These are phyloP conservation scores for Fusarium nygamai DNA, from an alignment of 2,329 filamentous ascomycete species.

Conservation along the genomic window DNA sequence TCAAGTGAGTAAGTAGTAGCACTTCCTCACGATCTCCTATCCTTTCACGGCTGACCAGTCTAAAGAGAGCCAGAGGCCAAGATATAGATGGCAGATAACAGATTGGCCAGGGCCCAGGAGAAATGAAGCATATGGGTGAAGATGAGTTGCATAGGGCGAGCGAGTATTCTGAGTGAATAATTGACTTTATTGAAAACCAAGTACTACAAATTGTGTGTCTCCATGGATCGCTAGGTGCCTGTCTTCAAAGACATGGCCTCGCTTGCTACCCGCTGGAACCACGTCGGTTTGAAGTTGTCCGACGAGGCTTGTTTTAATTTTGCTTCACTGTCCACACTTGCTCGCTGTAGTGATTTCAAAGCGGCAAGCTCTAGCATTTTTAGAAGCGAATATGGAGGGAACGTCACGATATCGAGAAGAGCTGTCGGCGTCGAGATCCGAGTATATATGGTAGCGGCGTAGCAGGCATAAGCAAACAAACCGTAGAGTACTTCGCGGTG, in stretches of 20 bases:
- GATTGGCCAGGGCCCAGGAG: neutral
- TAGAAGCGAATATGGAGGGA: conserved; percentile 58
- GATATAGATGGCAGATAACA: conserved; percentile 40
- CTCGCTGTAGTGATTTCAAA: conserved; percentile 63
- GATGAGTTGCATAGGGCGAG: neutral
- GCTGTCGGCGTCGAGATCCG: neutral
- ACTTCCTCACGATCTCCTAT: neutral
- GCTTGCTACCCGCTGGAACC: conserved; percentile 47
- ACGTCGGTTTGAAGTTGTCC: conserved; percentile 35
- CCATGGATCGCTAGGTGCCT: conserved; percentile 49
- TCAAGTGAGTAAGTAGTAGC: conserved; percentile 62
- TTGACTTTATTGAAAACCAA: neutral
- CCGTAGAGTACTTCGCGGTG: conserved; percentile 22
- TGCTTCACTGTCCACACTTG: conserved; percentile 78
- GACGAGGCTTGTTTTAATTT: conserved; percentile 57
- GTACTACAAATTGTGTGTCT: conserved; percentile 43
- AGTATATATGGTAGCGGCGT: neutral
- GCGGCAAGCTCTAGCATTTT: conserved; percentile 74
- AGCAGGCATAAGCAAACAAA: conserved; percentile 35
- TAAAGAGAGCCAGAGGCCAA: conserved; percentile 43
- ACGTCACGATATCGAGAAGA: conserved; percentile 1
- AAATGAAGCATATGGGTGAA: neutral
- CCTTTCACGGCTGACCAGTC: conserved; percentile 1
- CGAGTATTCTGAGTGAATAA: neutral
- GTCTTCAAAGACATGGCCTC: conserved; percentile 39